A percentile compares a stretch with the other conserved stretches of the same genome.
These are phyloP conservation scores for Gracilaria caudata DNA, from an alignment of 23 red algal species.

Conservation along the genomic window DNA sequence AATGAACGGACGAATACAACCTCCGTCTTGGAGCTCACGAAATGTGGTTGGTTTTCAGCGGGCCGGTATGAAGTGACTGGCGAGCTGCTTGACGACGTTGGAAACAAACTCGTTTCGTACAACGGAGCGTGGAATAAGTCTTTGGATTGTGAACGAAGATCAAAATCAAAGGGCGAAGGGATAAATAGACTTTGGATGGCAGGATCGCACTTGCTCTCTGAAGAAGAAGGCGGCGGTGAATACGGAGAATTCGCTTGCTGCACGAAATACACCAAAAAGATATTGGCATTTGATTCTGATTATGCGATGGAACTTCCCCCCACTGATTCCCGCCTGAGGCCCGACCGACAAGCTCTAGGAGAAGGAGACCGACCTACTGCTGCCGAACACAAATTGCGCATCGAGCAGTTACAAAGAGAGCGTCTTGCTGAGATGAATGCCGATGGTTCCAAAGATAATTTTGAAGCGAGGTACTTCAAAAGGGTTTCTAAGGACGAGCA, in stretches of 20 bases:
- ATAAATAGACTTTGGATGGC: constrained; percentile 75
- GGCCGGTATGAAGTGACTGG: constrained; percentile 72
- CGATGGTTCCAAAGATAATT: not conserved
- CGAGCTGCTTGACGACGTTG: constrained; percentile 40
- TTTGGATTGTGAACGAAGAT: constrained; percentile 60
- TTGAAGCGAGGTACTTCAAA: constrained; percentile 48
- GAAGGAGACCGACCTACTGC: constrained; percentile 68
- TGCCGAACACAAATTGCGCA: constrained; percentile 74
- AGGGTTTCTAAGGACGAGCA: constrained; percentile 41
- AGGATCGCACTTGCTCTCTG: constrained; percentile 46
- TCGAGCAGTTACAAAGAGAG: constrained; percentile 89
- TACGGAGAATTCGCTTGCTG: constrained; percentile 45
- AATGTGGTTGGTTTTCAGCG: constrained; percentile 87
- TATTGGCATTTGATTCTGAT: constrained; percentile 48
- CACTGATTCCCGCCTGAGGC: constrained; percentile 83
- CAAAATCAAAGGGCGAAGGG: constrained; percentile 75
- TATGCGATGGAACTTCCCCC: constrained; percentile 65
- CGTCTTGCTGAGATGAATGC: constrained; percentile 17
- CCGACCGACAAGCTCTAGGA: constrained; percentile 79
- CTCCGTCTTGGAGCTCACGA: constrained; percentile 54
- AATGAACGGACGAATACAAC: constrained; percentile 61
- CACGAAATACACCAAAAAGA: constrained; percentile 50
- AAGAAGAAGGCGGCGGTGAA: constrained; percentile 67
- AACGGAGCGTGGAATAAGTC: constrained; percentile 84
- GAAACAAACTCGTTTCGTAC: constrained; percentile 42